Conservation (phyloP, 805 yeast species). For the Nakazawaea siamensis region DNA sequence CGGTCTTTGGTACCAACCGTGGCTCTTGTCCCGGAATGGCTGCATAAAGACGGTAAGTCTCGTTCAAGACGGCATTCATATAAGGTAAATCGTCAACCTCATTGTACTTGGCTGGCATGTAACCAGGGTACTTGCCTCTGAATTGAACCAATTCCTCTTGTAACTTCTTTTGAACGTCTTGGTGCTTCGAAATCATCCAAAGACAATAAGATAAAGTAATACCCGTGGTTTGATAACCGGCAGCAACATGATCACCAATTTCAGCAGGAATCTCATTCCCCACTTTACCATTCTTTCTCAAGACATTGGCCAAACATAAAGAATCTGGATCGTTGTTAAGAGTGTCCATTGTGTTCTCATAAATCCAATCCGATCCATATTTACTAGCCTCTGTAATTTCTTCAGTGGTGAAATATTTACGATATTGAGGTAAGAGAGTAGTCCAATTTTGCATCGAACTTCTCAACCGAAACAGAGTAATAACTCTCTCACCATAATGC, state of each 20-base stretch:
- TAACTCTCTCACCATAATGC: constrained; percentile 28
- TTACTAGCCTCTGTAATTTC: constrained; percentile 25
- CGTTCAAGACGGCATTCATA: constrained; percentile 49
- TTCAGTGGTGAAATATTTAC: constrained; percentile 35
- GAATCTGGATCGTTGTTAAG: constrained; percentile 4
- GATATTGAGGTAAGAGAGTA: constrained; percentile 39
- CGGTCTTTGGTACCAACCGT: constrained; percentile 28
- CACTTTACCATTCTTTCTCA: constrained; percentile 5
- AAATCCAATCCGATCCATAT: constrained; percentile 33
- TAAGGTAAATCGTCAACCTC: constrained; percentile 41
- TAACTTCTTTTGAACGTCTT: constrained; percentile 33
- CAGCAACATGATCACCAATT: constrained; percentile 49
- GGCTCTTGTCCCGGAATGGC: constrained; percentile 63
- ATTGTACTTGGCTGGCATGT: constrained; percentile 22
- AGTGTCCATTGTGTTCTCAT: constrained; percentile 13
- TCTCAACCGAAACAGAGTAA: constrained; percentile 33
- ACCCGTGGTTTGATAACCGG: constrained; percentile 64
- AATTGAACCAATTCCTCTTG: constrained; percentile 30
- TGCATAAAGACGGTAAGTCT: constrained; percentile 47
- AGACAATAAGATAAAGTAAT: constrained; percentile 43
- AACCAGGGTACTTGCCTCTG: constrained; percentile 10
- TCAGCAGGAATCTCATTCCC: constrained; percentile 26
- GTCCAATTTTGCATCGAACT: constrained; percentile 53
- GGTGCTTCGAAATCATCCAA: constrained; percentile 39
- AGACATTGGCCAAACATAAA: constrained; percentile 4